These are phyloP conservation scores for Blakeslea trispora DNA, from an alignment of 371 early-diverging fungal species.

Conservation along the genomic window DNA sequence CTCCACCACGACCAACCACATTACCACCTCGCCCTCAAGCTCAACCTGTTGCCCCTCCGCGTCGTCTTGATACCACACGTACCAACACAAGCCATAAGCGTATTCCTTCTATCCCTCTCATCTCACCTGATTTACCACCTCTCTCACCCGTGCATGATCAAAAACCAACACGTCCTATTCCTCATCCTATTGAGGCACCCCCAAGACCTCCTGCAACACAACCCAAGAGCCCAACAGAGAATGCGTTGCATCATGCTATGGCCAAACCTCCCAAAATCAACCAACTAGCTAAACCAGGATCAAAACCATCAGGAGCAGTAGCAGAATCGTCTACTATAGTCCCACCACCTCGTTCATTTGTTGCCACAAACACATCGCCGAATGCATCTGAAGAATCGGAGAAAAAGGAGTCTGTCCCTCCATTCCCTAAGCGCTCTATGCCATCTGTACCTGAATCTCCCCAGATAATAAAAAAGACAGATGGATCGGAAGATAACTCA, in stretches of 20 bases:
- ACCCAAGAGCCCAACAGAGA: conserved; percentile 2
- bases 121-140: conserved; percentile 51
- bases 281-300: neutral
- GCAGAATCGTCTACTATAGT: neutral
- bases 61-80: conserved; percentile 2
- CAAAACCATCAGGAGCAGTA: neutral
- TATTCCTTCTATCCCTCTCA: conserved; percentile 38
- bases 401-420: conserved; percentile 21
- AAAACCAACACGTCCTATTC: conserved; percentile 40
- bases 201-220: neutral
- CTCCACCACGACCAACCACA: conserved; percentile 20
- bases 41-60: conserved; percentile 32
- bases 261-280: conserved; percentile 43
- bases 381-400: no score
- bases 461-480: neutral
- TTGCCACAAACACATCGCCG: no score
- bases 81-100: conserved; percentile 21
- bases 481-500: neutral
- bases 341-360: conserved; percentile 2
- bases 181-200: conserved; percentile 23
- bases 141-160: conserved; percentile 22
- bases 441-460: conserved; percentile 40
- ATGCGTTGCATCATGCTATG: conserved; percentile 22
- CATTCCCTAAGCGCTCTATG: conserved; percentile 41
- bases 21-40: conserved; percentile 34